Percentiles rank a stretch among this genome's conserved stretches.
These are phyloP conservation scores for Hordeum pubiflorum DNA, from an alignment of 202 grass and related monocot species.

Conservation along the genomic window DNA sequence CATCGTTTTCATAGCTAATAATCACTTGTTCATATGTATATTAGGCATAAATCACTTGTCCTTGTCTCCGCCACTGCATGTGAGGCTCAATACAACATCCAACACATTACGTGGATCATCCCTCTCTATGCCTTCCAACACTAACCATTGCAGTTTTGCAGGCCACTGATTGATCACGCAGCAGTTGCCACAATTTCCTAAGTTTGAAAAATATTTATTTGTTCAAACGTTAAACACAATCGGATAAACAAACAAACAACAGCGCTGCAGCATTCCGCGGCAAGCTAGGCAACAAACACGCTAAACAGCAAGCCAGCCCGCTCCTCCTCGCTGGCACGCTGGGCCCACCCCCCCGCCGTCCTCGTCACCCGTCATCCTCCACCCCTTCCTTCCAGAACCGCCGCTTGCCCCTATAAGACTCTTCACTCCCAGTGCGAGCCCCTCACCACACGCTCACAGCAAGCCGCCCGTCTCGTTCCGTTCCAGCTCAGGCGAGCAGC, in stretches of 20 bases:
- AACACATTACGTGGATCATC: no score
- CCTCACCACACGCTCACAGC: not conserved
- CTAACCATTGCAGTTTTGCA: no score
- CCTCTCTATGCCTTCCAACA: no score
- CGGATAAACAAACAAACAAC: not conserved
- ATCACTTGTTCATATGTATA: no score
- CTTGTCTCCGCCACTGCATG: no score
- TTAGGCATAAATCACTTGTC: no score
- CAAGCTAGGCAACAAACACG: not conserved
- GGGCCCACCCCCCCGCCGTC: constrained; percentile 1
- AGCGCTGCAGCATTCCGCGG: not conserved
- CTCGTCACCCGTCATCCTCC: constrained; percentile 16
- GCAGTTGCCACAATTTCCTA: not conserved
- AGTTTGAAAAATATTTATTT: not conserved
- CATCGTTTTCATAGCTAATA: no score
- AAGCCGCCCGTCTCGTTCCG: not conserved
- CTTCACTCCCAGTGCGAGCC: constrained; percentile 25
- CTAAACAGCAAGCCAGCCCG: not conserved
- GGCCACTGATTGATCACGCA: not conserved
- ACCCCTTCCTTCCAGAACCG: constrained; percentile 33
- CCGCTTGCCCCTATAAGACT: constrained; percentile 35
- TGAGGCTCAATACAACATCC: no score
- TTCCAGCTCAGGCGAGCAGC: not conserved
- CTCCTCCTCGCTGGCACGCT: constrained; percentile 25
- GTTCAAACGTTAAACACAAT: not conserved